Evolutionary conservation across 163 green algal genomes (phyloP).

Genomic region (Prototheca stagnorum): DNA sequence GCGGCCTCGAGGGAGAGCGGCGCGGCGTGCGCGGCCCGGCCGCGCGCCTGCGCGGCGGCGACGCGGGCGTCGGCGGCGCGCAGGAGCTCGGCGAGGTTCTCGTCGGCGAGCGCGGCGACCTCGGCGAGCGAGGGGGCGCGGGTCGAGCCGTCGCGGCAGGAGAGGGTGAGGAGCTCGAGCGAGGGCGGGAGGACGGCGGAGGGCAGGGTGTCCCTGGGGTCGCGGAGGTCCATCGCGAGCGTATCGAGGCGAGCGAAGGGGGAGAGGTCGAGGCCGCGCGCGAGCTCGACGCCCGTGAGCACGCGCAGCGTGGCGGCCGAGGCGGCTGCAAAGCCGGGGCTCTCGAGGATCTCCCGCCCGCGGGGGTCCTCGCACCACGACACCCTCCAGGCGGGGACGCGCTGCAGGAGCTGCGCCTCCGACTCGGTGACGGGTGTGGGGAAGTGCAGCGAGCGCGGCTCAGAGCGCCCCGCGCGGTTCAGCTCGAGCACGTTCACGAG

Average conservation of each 20-base stretch:
- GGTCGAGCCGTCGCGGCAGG: too few species aligned
- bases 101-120: too few species aligned
- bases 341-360: neutral
- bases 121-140: too few species aligned
- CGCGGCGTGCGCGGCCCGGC: constrained; percentile 5
- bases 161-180: too few species aligned
- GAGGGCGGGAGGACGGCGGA: too few species aligned
- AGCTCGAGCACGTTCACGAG: constrained; percentile 9
- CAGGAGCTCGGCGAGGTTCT: constrained; percentile 1
- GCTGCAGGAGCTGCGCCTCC: constrained; percentile 1
- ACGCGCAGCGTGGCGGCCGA: constrained; percentile 3
- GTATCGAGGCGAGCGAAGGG: constrained; percentile 7
- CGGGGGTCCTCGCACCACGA: constrained; percentile 7
- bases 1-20: constrained; percentile 2
- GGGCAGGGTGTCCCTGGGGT: too few species aligned
- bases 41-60: too few species aligned
- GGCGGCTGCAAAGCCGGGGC: neutral
- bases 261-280: constrained; percentile 5
- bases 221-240: neutral
- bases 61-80: neutral
- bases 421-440: constrained; percentile 5
- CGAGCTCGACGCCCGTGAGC: constrained; percentile 4
- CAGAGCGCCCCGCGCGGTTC: neutral
- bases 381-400: constrained; percentile 3
- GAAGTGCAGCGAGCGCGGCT: constrained; percentile 8